Evolutionary conservation across 169 alveolate species (phyloP), one percentile per base, ranked within the genome.

Genomic region (Plasmodium gallinaceum): DNA sequence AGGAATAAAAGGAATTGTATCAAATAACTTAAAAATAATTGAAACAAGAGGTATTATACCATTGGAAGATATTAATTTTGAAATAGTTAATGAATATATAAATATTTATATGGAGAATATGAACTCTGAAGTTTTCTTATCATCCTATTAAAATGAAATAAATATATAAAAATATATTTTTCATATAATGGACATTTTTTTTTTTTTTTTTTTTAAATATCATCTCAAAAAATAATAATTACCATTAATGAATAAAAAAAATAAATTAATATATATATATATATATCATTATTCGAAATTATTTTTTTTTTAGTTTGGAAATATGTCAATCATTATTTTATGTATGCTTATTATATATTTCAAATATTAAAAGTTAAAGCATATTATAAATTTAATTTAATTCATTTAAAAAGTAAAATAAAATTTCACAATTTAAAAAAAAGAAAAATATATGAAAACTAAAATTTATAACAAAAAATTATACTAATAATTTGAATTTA

Each of bases 1-100:
- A 12, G 90, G 90, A 7, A 68, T 80, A 68, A 80, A 80, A 80
- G 90, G 90, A 6, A 80, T 65, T 51, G 90, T 80, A 46, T 68
- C 90, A 58, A 52, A 80, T 46, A 72, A 80, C 26, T 68, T 80
- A 80, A 80, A 80, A 80, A 69, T 80, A 32, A 20, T 80, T 18
- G 90, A 80, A 57, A 68, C 90, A 42, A 52, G 90, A 39, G 90
- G 90, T 32, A 42, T 80, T 14, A 48, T 68, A 60, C 22, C 18
- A 18, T 80, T 80, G 45, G 85, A 80, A 24, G 90, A 80, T 24
- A 73, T 80, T 26, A 80, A 80, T 58, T 80, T 80, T 68, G 90
- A 80, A 39, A 72, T 80, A 46, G 83, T 80, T 24, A 80, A 80
- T 80, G 90, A 66, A 14, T 80, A 80, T 48, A 71, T 80, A 42